Evolutionary conservation across 345 rosid species (phyloP).

Genomic region (Lumnitzera littorea): DNA sequence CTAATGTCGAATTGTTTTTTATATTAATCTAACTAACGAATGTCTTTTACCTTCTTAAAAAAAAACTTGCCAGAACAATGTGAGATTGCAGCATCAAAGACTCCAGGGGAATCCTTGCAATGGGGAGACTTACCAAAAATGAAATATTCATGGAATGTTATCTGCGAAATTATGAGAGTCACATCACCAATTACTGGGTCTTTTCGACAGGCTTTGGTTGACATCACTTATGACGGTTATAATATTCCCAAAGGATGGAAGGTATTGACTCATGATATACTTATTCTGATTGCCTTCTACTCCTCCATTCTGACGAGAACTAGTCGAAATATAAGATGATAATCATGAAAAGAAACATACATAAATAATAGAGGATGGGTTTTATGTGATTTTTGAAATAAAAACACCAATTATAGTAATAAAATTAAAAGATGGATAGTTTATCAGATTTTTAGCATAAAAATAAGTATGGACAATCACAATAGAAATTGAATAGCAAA

Average conservation of each 20-base stretch:
- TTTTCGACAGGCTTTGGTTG: constrained; percentile 20
- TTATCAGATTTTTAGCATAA: no score
- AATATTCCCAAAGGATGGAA: constrained; percentile 30
- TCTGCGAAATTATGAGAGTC: constrained; percentile 20
- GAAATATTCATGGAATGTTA: constrained; percentile 23
- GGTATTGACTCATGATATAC: constrained; percentile 2
- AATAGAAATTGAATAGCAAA: no score
- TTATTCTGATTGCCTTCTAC: no score
- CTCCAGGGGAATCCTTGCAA: constrained; percentile 11
- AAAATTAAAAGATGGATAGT: not conserved
- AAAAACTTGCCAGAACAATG: constrained; percentile 11
- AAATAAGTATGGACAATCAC: no score
- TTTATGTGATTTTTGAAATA: no score
- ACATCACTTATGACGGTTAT: constrained; percentile 19
- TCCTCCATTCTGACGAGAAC: no score
- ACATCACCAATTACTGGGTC: constrained; percentile 12
- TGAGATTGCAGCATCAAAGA: constrained; percentile 14
- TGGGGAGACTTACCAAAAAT: constrained; percentile 22
- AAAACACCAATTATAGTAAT: not conserved
- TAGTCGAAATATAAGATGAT: no score
- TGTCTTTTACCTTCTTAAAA: no score
- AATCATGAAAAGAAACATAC: no score
- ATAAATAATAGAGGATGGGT: no score
- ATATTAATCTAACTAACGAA: not conserved
- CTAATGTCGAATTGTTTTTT: not conserved